A percentile compares a stretch with the other conserved stretches of the same genome.
Conservation (phyloP, 2,329 filamentous ascomycete species). For the Aspergillaceae sp. region DNA sequence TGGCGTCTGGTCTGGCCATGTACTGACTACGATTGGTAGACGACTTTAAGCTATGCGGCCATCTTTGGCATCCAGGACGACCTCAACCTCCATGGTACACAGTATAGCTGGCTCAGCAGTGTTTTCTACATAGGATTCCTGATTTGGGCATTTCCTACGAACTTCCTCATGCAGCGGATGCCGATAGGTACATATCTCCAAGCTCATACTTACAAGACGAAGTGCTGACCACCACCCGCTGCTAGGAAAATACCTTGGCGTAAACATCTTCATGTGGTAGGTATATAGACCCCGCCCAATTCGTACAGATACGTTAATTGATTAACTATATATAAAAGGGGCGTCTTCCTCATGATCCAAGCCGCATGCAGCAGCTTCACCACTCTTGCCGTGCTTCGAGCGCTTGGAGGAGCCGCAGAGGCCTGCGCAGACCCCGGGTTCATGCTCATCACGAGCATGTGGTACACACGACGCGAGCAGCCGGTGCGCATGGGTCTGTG, state of each 20-base stretch:
- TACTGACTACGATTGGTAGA: conserved; percentile 25
- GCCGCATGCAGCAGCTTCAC: conserved; percentile 48
- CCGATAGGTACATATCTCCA: conserved; percentile 36
- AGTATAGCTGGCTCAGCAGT: conserved; percentile 50
- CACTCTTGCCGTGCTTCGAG: conserved; percentile 48
- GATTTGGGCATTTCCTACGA: conserved; percentile 47
- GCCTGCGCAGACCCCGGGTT: conserved; percentile 52
- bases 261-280: conserved; percentile 51
- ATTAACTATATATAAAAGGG: conserved; percentile 20
- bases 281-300: conserved; percentile 1
- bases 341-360: conserved; percentile 44
- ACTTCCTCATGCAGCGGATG: conserved; percentile 44
- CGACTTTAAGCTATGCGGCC: conserved; percentile 54
- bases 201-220: background rate
- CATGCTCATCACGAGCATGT: conserved; percentile 59
- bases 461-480: conserved; percentile 56
- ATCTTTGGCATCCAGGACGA: conserved; percentile 57
- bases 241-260: conserved; percentile 44
- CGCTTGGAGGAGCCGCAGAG: conserved; percentile 50
- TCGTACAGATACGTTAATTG: too few relatives aligned
- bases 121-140: conserved; percentile 52
- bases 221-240: background rate
- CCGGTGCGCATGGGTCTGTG: conserved; percentile 52
- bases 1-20: too few relatives aligned
- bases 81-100: conserved; percentile 46